Evolutionary conservation across 2,329 filamentous ascomycete species (phyloP).

Genomic region (Teratosphaeria pseudoeucalypti): DNA sequence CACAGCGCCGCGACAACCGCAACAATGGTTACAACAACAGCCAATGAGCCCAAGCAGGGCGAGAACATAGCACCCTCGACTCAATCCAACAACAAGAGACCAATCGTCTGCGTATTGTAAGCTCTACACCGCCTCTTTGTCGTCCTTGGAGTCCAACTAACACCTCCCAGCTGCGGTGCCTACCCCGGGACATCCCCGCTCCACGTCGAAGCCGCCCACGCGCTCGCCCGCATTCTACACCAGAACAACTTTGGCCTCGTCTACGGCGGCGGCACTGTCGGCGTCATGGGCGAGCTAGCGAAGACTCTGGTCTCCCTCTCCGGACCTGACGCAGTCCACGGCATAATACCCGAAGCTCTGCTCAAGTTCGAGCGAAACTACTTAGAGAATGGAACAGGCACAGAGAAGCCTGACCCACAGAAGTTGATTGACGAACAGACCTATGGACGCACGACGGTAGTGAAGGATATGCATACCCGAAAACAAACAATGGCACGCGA

Average conservation of each 20-base stretch:
- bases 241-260: conserved; percentile 70
- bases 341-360: conserved; percentile 82
- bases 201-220: conserved; percentile 62
- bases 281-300: conserved; percentile 90
- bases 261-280: conserved; percentile 77
- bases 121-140: background rate
- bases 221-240: conserved; percentile 63
- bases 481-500: conserved; percentile 90
- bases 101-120: conserved; percentile 71
- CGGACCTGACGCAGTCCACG: conserved; percentile 75
- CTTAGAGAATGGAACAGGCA: conserved; percentile 22
- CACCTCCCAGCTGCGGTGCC: background rate
- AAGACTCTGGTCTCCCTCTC: conserved; percentile 73
- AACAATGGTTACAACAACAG: background rate
- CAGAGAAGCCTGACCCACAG: conserved; percentile 33
- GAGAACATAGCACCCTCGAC: conserved; percentile 2
- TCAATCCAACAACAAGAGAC: background rate
- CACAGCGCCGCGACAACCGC: background rate
- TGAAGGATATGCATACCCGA: conserved; percentile 90
- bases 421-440: conserved; percentile 50
- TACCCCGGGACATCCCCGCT: conserved; percentile 53
- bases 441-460: conserved; percentile 79
- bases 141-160: background rate
- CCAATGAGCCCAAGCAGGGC: background rate
- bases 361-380: conserved; percentile 65